Evolutionary conservation across 164 flowering plant species (phyloP), one percentile per base, ranked within the genome.

Genomic region (Brasenia schreberi): DNA sequence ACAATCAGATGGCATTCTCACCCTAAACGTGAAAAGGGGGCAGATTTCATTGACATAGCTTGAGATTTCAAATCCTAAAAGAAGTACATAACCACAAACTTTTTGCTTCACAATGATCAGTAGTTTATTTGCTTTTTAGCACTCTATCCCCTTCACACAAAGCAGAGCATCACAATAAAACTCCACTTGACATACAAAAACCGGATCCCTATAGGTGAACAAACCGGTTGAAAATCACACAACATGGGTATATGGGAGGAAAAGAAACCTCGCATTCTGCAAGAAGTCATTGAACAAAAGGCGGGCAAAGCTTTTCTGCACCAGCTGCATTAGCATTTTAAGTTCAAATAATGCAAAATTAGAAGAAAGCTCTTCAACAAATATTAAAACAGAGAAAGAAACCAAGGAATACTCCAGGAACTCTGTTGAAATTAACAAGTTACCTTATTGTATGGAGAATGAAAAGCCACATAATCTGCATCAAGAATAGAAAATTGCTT

Each of bases 301-400:
- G 53, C 98, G 84, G 63, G 99, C 88, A 81, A 92, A 92, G 77
- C 99, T 95, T 84, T 95, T 95, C 79, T 95, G 99, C 65, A 95
- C 98, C 78, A 95, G 99, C 99, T 95, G 96, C 77, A 81, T 23
- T 23, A 67, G 39, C 56, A 49, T 49, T 49, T 49, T 49, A 49
- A 49, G 16, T 33, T 66, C 56, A 49, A 49, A 49, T 49, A 49
- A 49, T 49, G 4, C 10, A 49, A 16, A 49, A 49, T 49, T 49
- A 49, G 56, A 49, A 49, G 56, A 49, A 49, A 49, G 56, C 10
- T 9, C 16, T 49, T 49, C 16, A 49, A 49, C 56, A 49, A 49
- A 49, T 49, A 49, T 2, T 6, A 3, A 2, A 49, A 14, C 16
- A 9, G 39, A 49, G 16, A 49, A 49, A 16, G 16, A 49, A 49